A percentile compares a stretch with the other conserved stretches of the same genome.
These are phyloP conservation scores for Fusarium phyllophilum DNA, from an alignment of 2,329 filamentous ascomycete genomes.

Conservation along the genomic window DNA sequence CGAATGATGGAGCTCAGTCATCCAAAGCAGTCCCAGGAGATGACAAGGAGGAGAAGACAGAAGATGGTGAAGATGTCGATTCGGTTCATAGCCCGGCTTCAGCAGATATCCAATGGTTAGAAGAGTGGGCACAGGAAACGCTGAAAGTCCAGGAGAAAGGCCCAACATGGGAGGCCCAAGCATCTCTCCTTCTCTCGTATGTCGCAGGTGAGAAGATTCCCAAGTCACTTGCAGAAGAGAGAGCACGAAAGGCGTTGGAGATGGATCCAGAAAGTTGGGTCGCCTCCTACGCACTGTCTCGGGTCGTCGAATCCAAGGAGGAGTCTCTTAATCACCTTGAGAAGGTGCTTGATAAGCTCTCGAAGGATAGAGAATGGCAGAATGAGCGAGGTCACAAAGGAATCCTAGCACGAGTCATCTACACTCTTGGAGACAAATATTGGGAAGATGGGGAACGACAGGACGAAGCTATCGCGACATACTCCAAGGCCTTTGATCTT, in stretches of 20 bases:
- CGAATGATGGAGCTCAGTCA: accelerated
- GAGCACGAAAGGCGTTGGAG: background rate
- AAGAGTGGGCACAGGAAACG: background rate
- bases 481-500: background rate
- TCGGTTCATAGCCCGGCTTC: background rate
- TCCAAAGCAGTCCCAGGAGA: accelerated
- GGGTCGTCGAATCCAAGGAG: background rate
- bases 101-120: background rate
- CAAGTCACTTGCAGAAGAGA: background rate
- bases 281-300: background rate
- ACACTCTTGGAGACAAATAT: background rate
- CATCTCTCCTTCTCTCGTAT: background rate
- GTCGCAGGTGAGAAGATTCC: background rate
- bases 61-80: background rate
- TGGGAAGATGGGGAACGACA: background rate
- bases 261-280: background rate
- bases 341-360: background rate
- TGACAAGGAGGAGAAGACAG: background rate
- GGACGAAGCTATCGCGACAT: background rate
- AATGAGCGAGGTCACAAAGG: background rate
- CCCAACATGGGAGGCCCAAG: background rate
- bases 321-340: background rate
- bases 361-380: background rate
- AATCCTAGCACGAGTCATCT: background rate
- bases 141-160: background rate